A percentile compares a stretch with the other conserved stretches of the same genome.
Evolutionary conservation across 768 basidiomycete genomes (phyloP).

Genomic region (Collybia sordida): DNA sequence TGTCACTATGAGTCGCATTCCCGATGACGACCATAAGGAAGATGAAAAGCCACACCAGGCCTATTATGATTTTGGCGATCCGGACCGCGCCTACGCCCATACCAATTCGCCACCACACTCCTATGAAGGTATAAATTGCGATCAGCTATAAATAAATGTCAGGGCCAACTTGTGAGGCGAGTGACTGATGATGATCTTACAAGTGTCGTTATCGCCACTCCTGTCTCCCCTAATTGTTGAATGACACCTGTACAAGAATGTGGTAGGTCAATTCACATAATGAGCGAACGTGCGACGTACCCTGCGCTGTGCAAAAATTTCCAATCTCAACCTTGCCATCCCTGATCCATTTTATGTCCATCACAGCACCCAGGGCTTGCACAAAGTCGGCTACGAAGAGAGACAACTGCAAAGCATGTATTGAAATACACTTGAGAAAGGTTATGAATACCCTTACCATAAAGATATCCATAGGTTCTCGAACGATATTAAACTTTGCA

Average conservation of each 20-base stretch:
- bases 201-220: constrained; percentile 39
- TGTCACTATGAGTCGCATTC: constrained; percentile 18
- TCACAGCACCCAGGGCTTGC: constrained; percentile 35
- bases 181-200: constrained; percentile 21
- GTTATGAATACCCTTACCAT: constrained; percentile 28
- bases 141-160: constrained; percentile 24
- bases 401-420: constrained; percentile 16
- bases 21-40: constrained; percentile 29
- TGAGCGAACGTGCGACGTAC: constrained; percentile 10
- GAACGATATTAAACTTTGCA: constrained; percentile 23
- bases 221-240: constrained; percentile 41
- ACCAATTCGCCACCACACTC: constrained; percentile 32
- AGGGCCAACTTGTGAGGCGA: neutral
- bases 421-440: neutral
- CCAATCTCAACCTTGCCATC: constrained; percentile 30
- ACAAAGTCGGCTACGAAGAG: constrained; percentile 32
- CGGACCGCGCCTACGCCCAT: constrained; percentile 18
- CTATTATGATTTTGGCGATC: constrained; percentile 23
- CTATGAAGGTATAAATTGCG: constrained; percentile 40
- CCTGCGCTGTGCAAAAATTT: constrained; percentile 35
- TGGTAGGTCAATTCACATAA: no score
- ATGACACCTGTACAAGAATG: constrained; percentile 25
- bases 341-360: constrained; percentile 36
- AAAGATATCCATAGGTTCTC: constrained; percentile 37
- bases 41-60: constrained; percentile 34